Evolutionary conservation across 768 basidiomycete genomes (phyloP), one percentile per base, ranked within the genome.

Genomic region (Lentinula guzmanii): DNA sequence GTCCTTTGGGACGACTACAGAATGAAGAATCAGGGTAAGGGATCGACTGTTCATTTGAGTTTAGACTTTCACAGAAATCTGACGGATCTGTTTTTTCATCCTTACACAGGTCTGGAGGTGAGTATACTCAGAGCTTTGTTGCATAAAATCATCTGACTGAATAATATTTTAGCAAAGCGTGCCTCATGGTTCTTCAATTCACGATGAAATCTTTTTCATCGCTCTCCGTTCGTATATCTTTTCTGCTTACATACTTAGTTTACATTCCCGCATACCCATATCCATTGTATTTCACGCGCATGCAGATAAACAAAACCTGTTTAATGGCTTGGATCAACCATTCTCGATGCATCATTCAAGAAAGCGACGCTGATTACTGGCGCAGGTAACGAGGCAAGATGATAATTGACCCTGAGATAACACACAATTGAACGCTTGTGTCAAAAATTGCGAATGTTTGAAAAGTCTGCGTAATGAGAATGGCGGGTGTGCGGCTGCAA

Each of bases 171-270:
- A 91, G 91, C 90, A 65, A 94, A 94, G 78, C 90, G 92, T 64
- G 90, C 92, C 57, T 94, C 92, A 61, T 94, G 92, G 92, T 94
- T 94, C 76, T 94, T 94, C 81, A 90, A 88, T 73, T 86, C 90
- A 66, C 86, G 89, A 72, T 88, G 76, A 82, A 68, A 15, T 59
- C 65, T 60, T 64, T 58, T 69, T 58, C 62, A 58, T 63, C 13
- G 7, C 9, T 60, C 41, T 41, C 50, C 62, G 63, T 64, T 61
- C 61, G 53, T 60, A 60, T 45, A 41, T 61, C 52, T 63, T 63
- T 58, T 15, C 21, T 24, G 3, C 55, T 42, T 31, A 54, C 53
- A 35, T 54, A n/a, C n/a, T n/a, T n/a, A 54, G 15, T 35, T 24
- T 54, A 61, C 62, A 62, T 64, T 63, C 51, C 66, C 45, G 64